phyloP scores from a whole-genome alignment of 179 eudicot genomes.

The Drosera spatulata region DNA sequence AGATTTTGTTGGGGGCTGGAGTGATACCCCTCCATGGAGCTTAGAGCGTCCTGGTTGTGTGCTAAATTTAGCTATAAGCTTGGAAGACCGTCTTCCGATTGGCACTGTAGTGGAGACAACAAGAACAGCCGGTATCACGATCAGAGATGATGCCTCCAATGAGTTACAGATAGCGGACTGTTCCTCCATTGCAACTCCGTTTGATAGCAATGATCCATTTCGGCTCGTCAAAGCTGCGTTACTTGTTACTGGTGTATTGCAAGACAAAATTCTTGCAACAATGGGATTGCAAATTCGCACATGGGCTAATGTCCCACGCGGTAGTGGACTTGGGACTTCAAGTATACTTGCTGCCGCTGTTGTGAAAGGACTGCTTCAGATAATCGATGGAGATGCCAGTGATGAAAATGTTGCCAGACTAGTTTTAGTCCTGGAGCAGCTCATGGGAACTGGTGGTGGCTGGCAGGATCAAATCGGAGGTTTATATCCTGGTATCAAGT shows the following conservation, averaged over 20 bases:
- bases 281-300: conserved; percentile 58
- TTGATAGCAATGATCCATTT: conserved; percentile 65
- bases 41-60: conserved; percentile 24
- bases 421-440: conserved; percentile 89
- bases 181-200: conserved; percentile 58
- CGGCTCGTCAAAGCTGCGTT: conserved; percentile 94
- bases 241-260: conserved; percentile 57
- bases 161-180: conserved; percentile 43
- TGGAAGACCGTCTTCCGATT: conserved; percentile 76
- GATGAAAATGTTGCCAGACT: conserved; percentile 89
- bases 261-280: conserved; percentile 31
- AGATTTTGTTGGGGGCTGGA: conserved; percentile 99
- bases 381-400: conserved; percentile 58
- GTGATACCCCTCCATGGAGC: conserved; percentile 99
- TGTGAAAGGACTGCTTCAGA: conserved; percentile 84
- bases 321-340: conserved; percentile 97
- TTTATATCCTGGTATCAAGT: conserved; percentile 83
- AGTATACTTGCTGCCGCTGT: conserved; percentile 99
- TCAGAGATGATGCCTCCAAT: conserved; percentile 60
- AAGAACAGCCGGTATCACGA: conserved; percentile 30
- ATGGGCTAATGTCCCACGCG: conserved; percentile 99
- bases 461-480: conserved; percentile 99
- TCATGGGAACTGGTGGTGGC: conserved; percentile 99
- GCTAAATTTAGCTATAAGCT: conserved; percentile 80
- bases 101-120: conserved; percentile 70